Conservation (phyloP, 2,329 filamentous ascomycete genomes). For the Neopestalotiopsis rosae region DNA sequence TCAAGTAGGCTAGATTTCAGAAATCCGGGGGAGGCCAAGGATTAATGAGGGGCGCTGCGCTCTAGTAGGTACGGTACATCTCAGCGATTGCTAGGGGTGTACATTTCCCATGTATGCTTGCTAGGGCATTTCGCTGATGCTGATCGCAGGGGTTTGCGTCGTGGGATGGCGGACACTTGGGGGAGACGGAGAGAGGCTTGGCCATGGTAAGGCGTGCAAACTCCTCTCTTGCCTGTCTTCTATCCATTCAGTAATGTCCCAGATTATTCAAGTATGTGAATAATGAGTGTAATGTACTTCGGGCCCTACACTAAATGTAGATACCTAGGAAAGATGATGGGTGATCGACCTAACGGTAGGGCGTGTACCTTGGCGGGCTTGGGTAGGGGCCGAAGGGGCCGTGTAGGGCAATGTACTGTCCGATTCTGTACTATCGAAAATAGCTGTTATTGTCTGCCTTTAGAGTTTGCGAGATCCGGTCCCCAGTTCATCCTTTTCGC, state of each 20-base stretch:
- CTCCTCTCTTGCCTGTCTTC: not conserved
- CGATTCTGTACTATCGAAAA: not conserved
- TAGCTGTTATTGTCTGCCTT: not conserved
- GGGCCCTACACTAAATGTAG: not conserved
- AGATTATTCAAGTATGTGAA: not conserved
- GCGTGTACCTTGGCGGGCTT: too few species aligned
- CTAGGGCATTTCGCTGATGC: not conserved
- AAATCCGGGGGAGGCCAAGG: constrained; percentile 17
- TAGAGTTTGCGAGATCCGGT: not conserved
- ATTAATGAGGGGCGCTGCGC: not conserved
- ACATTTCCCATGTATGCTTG: not conserved
- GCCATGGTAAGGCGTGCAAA: not conserved
- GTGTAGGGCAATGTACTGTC: not conserved
- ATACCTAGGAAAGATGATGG: not conserved
- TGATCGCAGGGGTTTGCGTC: not conserved
- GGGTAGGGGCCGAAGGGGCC: too few species aligned
- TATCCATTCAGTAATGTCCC: not conserved
- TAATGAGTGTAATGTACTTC: not conserved
- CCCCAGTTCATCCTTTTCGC: not conserved
- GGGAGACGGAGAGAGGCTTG: not conserved
- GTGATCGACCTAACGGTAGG: too few species aligned
- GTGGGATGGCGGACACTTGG: not conserved
- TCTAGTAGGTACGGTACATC: not conserved
- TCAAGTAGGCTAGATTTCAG: constrained; percentile 10
- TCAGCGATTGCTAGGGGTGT: not conserved